Evolutionary conservation across 78 protist species (phyloP).

Genomic region (Ministeria vibrans): DNA sequence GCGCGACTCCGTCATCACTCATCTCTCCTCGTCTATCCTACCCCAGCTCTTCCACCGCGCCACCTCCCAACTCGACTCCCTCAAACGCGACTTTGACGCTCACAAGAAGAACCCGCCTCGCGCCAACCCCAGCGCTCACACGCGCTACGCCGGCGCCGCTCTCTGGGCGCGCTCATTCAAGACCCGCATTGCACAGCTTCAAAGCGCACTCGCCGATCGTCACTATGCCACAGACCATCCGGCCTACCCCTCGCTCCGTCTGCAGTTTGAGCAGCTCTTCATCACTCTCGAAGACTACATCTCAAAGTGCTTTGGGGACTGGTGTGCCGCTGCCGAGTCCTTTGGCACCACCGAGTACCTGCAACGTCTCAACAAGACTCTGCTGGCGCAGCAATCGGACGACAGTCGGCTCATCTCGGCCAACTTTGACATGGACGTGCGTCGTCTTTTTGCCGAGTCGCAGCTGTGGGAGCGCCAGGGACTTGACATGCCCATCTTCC

Average conservation of each 20-base stretch:
- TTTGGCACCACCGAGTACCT: not conserved
- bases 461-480: conserved; percentile 45
- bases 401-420: conserved; percentile 3
- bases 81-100: conserved; percentile 31
- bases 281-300: conserved; percentile 39
- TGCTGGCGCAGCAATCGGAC: conserved; percentile 14
- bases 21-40: no score
- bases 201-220: not conserved
- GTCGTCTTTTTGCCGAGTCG: conserved; percentile 48
- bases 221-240: not conserved
- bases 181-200: conserved; percentile 10
- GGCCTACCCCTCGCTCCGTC: conserved; percentile 9
- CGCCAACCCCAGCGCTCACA: not conserved
- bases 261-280: not conserved
- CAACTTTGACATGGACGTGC: conserved; percentile 49
- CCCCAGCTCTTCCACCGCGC: no score
- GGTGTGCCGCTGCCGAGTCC: conserved; percentile 10
- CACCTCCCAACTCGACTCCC: conserved; percentile 11
- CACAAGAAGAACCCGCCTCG: conserved; percentile 45
- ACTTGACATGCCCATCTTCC: conserved; percentile 33
- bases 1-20: conserved; percentile 53
- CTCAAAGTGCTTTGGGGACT: conserved; percentile 7
- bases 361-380: not conserved
- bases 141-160: conserved; percentile 59
- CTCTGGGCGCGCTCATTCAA: conserved; percentile 49